Evolutionary conservation across 495 filamentous ascomycete genomes (phyloP), one percentile per base, ranked within the genome.

Genomic region (Annulohypoxylon moriforme): DNA sequence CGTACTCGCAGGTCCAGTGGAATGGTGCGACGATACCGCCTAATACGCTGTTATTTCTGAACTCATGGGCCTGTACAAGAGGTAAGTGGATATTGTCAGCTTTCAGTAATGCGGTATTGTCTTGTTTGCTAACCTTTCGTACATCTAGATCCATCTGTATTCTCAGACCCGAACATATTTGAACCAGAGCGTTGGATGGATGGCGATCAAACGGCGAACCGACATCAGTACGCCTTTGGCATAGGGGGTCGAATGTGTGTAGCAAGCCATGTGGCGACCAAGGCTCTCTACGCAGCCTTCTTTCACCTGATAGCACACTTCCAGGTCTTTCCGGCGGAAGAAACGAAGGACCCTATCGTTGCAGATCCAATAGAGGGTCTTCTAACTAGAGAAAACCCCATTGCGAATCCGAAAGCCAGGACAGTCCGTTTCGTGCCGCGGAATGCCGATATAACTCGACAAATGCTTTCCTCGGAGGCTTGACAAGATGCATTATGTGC

Each of bases 171-270:
- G 0, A 31, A 84, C 31, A 74, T 79, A 7, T 93, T 93, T 72
- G 77, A 82, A 8, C 87, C 90, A 0, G 90, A 92, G 64, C 88
- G 91, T 33, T 93, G 90, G 73, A 81, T 93, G 33, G 83, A 86
- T 5, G 64, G 59, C 25, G 64, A 68, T 25, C 70, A 73, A 34
- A 77, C 83, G 22, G 75, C 78, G 10, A 88, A 90, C 31, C 80
- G 84, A 0, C 89, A 90, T 7, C 90, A 92, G 71, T 93, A 91
- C 71, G 89, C 82, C 29, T 92, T 91, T 73, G 90, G 90, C 4
- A 90, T 90, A 1, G 90, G 90, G 0, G 87, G 85, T 11, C 83
- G 90, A 31, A 91, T 92, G 89, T 92, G 90, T 76, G 87, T 87
- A 20, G 90, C 90, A 9, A 87, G 84, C 4, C 89, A 91, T 50